Percentiles rank a stretch among this genome's conserved stretches.
phyloP scores from a whole-genome alignment of 1,139 yeast species.

The Debaryomyces singareniensis region DNA sequence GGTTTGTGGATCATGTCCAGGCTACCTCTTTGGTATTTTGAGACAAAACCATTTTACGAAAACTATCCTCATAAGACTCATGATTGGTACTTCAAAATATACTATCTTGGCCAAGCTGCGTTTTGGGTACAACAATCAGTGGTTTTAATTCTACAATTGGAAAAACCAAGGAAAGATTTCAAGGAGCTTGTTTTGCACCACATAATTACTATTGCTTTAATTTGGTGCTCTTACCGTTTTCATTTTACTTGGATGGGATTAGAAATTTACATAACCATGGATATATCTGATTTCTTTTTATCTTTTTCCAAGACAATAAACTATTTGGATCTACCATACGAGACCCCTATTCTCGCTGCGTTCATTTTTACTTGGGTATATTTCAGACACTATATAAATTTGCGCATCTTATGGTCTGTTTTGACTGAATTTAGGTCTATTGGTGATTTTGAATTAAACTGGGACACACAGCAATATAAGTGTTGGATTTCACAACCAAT shows the following conservation, averaged over 20 bases:
- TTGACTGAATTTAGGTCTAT: constrained; percentile 80
- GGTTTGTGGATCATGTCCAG: constrained; percentile 86
- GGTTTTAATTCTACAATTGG: constrained; percentile 74
- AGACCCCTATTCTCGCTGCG: constrained; percentile 59
- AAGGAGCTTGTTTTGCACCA: constrained; percentile 90
- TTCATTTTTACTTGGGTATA: constrained; percentile 79
- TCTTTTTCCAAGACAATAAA: constrained; percentile 79
- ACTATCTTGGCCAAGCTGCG: constrained; percentile 88
- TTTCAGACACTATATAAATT: constrained; percentile 78
- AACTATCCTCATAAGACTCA: constrained; percentile 81
- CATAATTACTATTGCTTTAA: constrained; percentile 81
- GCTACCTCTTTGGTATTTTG: constrained; percentile 83
- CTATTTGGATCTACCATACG: constrained; percentile 63
- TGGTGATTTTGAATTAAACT: constrained; percentile 75
- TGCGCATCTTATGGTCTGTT: constrained; percentile 80
- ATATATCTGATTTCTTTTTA: constrained; percentile 83
- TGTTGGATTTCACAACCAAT: constrained; percentile 93
- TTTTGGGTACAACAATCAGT: constrained; percentile 97
- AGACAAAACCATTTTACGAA: constrained; percentile 73
- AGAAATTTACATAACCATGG: constrained; percentile 91
- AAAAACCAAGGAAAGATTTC: constrained; percentile 92
- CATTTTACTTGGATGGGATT: constrained; percentile 96
- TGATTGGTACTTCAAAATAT: constrained; percentile 64
- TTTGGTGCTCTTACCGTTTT: constrained; percentile 86
- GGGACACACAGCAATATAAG: constrained; percentile 92